A percentile compares a stretch with the other conserved stretches of the same genome.
phyloP scores from a whole-genome alignment of 192 early-diverging fungal species.

The Funneliformis geosporum region DNA sequence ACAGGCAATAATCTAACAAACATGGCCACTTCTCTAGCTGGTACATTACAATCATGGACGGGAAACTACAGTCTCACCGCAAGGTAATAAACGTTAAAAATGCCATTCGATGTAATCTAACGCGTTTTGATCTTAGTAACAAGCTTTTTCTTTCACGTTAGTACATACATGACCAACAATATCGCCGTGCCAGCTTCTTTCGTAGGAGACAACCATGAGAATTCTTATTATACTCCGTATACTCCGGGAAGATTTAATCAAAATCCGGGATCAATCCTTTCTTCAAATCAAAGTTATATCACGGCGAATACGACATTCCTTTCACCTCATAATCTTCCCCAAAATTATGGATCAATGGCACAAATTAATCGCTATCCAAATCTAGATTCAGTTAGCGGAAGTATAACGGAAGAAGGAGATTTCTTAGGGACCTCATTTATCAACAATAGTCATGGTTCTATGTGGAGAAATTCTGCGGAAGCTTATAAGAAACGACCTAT shows the following conservation, averaged over 20 bases:
- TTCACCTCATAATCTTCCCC: not conserved
- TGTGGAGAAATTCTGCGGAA: not conserved
- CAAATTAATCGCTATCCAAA: not conserved
- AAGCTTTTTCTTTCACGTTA: not conserved
- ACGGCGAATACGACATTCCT: not conserved
- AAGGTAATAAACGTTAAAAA: slow-evolving; percentile 6
- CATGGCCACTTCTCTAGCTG: not conserved
- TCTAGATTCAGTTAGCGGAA: not conserved
- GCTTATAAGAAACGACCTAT: not conserved
- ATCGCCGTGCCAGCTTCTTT: slow-evolving; percentile 28
- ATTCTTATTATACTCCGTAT: not conserved
- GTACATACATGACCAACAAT: slow-evolving; percentile 28
- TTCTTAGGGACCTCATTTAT: not conserved
- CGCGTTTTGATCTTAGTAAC: not conserved
- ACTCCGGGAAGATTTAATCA: not conserved
- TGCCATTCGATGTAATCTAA: not conserved
- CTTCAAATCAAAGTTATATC: not conserved
- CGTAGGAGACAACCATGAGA: slow-evolving; percentile 6
- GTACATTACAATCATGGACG: slow-evolving; percentile 26
- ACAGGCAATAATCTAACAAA: not conserved
- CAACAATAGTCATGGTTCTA: not conserved
- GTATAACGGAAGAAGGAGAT: not conserved
- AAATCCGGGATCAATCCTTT: not conserved
- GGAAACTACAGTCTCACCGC: not conserved
- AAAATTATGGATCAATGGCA: not conserved